A percentile compares a stretch with the other conserved stretches of the same genome.
These are phyloP conservation scores for Prunus armeniaca DNA, from an alignment of 306 rosid species.

Conservation along the genomic window DNA sequence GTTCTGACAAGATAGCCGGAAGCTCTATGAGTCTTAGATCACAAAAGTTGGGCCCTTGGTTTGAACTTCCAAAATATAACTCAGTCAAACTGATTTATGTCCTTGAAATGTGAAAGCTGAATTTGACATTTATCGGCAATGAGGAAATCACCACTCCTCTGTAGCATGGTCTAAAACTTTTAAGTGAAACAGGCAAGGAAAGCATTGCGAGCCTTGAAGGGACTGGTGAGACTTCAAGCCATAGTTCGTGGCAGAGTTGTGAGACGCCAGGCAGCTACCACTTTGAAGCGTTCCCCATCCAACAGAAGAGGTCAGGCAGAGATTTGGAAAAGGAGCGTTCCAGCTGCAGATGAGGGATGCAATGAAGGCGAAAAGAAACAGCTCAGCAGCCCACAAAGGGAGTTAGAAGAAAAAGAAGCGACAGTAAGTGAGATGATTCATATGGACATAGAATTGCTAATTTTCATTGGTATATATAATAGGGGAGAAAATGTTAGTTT, in stretches of 20 bases:
- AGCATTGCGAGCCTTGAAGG: slow-evolving; percentile 78
- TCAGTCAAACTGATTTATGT: background rate
- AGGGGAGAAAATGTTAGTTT: background rate
- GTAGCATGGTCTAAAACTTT: background rate
- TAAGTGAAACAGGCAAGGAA: slow-evolving; percentile 71
- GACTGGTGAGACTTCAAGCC: slow-evolving; percentile 80
- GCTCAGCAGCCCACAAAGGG: slow-evolving; percentile 34
- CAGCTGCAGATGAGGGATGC: slow-evolving; percentile 11
- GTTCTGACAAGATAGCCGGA: too few relatives aligned
- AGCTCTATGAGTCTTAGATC: too few relatives aligned
- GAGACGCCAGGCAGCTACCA: slow-evolving; percentile 43
- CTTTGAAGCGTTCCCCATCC: slow-evolving; percentile 34
- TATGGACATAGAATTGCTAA: background rate
- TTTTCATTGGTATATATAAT: background rate
- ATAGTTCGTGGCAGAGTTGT: slow-evolving; percentile 75
- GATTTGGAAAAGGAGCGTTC: slow-evolving; percentile 29
- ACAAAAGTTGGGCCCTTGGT: too few relatives aligned
- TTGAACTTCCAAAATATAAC: background rate
- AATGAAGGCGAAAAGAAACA: slow-evolving; percentile 24
- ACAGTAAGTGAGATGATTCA: slow-evolving; percentile 29
- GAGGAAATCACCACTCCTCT: background rate
- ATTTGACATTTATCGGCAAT: background rate
- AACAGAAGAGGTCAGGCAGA: slow-evolving; percentile 23
- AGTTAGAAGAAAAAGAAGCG: slow-evolving; percentile 40
- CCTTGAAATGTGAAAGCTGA: background rate